Conservation (phyloP, 495 filamentous ascomycete species). For the Aspergillus baeticus region DNA sequence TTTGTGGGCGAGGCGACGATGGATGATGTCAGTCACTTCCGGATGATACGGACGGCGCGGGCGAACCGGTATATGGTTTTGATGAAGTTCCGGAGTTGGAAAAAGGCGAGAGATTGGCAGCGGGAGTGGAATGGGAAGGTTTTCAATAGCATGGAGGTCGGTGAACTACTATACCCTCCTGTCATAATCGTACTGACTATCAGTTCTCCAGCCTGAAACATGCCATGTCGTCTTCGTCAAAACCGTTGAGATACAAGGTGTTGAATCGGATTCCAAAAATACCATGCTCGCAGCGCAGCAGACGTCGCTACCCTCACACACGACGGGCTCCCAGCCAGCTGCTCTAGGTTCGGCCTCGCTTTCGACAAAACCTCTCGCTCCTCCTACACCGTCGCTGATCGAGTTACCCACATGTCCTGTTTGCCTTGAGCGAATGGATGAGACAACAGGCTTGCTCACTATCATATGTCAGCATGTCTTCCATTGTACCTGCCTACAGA, state of each 20-base stretch:
- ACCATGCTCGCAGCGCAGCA: conserved; percentile 28
- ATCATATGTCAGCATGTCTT: conserved; percentile 98
- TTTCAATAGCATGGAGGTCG: conserved; percentile 91
- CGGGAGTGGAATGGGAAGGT: conserved; percentile 90
- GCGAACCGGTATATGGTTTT: conserved; percentile 94
- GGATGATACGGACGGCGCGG: conserved; percentile 87
- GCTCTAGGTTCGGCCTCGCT: conserved; percentile 52
- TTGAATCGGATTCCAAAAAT: conserved; percentile 25
- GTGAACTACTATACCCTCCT: conserved; percentile 22
- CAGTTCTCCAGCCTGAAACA: conserved; percentile 75
- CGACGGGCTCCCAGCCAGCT: conserved; percentile 45
- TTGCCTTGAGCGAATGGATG: conserved; percentile 97
- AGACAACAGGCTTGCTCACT: conserved; percentile 89
- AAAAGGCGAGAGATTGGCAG: conserved; percentile 75
- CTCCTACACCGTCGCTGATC: conserved; percentile 83
- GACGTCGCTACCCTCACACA: conserved; percentile 36
- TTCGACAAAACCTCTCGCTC: conserved; percentile 79
- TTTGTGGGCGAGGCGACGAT: conserved; percentile 90
- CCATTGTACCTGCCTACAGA: conserved; percentile 94
- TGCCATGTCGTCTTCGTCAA: conserved; percentile 97
- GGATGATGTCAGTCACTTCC: conserved; percentile 87
- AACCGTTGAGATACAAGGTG: conserved; percentile 67
- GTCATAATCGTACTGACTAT: conserved; percentile 21
- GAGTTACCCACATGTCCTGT: conserved; percentile 96
- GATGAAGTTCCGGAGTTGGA: conserved; percentile 85